Conservation (phyloP, 371 early-diverging fungal genomes). For the Dichotomocladium elegans region DNA sequence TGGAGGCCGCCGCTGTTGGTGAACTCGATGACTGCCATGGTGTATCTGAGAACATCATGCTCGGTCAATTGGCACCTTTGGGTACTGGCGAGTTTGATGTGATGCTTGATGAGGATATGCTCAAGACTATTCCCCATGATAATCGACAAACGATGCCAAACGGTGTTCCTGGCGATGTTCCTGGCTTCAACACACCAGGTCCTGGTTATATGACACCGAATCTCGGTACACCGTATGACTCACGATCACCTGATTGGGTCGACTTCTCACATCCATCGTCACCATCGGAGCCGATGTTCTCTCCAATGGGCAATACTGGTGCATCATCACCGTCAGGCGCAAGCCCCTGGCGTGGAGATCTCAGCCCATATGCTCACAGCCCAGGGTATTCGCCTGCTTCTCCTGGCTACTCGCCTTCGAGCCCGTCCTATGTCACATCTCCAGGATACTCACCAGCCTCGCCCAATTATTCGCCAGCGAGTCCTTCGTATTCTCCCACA, state of each 20-base stretch:
- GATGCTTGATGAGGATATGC: constrained; percentile 88
- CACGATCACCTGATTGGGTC: constrained; percentile 54
- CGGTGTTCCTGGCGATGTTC: constrained; percentile 35
- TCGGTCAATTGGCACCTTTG: constrained; percentile 97
- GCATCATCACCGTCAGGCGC: constrained; percentile 31
- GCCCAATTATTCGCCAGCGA: constrained; percentile 65
- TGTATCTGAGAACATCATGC: constrained; percentile 98
- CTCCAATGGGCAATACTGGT: constrained; percentile 62
- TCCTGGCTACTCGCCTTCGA: constrained; percentile 74
- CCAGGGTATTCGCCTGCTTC: constrained; percentile 76
- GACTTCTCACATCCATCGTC: constrained; percentile 58
- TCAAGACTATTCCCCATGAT: constrained; percentile 57
- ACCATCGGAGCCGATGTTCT: constrained; percentile 61
- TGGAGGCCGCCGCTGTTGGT: constrained; percentile 96
- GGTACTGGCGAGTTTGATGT: constrained; percentile 98
- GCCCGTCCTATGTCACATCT: constrained; percentile 42
- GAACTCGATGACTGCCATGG: constrained; percentile 94
- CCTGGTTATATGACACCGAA: constrained; percentile 59
- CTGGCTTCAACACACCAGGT: constrained; percentile 47
- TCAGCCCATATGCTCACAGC: constrained; percentile 51
- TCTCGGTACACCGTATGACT: constrained; percentile 52
- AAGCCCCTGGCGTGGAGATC: constrained; percentile 52
- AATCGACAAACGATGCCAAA: constrained; percentile 38
- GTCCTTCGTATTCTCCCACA: constrained; percentile 59
- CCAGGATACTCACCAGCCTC: constrained; percentile 77